These are phyloP conservation scores for Anisodus acutangulus DNA, from an alignment of 257 asterid species.

Conservation along the genomic window DNA sequence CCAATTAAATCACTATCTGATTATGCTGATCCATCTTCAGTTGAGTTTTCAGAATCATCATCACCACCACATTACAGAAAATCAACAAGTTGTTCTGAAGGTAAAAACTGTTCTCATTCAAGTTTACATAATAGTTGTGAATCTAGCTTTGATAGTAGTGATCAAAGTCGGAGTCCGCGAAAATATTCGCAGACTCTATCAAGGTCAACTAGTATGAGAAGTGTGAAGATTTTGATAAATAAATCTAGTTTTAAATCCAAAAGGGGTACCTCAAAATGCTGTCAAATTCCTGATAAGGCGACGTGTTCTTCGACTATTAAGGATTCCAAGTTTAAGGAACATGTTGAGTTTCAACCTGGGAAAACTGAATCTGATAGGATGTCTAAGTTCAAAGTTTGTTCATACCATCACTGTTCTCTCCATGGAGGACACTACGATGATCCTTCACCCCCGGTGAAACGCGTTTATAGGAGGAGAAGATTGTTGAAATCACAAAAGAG, in stretches of 20 bases:
- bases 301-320: constrained; percentile 82
- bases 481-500: constrained; percentile 53
- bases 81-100: constrained; percentile 49
- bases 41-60: constrained; percentile 38
- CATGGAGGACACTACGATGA: constrained; percentile 73
- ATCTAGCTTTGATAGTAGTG: constrained; percentile 48
- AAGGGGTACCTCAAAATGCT: constrained; percentile 37
- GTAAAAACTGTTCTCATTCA: constrained; percentile 41
- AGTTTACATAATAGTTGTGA: constrained; percentile 43
- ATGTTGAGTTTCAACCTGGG: constrained; percentile 44
- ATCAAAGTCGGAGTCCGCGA: constrained; percentile 34
- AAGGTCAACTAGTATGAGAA: constrained; percentile 40
- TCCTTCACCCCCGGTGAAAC: constrained; percentile 48
- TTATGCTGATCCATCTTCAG: constrained; percentile 35
- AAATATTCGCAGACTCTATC: constrained; percentile 36
- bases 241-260: constrained; percentile 62
- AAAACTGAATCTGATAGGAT: constrained; percentile 47
- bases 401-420: constrained; percentile 89
- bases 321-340: constrained; percentile 60
- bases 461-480: constrained; percentile 46
- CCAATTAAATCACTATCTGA: constrained; percentile 37
- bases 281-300: constrained; percentile 54
- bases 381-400: constrained; percentile 60
- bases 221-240: constrained; percentile 29
- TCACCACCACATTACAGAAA: constrained; percentile 52